phyloP scores from a whole-genome alignment of 1,284 basidiomycete genomes.

The Ceratobasidium papillatum region DNA sequence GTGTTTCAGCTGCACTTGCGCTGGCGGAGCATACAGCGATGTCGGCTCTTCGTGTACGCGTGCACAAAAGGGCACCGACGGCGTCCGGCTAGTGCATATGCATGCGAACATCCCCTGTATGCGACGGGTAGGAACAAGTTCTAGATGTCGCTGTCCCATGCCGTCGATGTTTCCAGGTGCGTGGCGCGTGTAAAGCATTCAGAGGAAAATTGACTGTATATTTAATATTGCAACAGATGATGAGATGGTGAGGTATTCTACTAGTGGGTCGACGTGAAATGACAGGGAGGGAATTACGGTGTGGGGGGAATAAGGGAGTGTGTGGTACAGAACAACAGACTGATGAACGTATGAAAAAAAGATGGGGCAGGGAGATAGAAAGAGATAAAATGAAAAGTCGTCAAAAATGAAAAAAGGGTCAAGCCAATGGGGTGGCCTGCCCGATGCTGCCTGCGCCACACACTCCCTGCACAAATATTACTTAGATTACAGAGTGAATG shows the following conservation, averaged over 20 bases:
- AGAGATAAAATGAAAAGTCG: neutral
- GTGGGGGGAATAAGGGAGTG: neutral
- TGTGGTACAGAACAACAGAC: constrained; percentile 25
- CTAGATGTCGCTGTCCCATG: neutral
- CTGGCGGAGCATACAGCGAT: constrained; percentile 9
- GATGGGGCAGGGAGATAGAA: neutral
- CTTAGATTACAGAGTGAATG: constrained; percentile 36
- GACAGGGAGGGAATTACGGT: constrained; percentile 38
- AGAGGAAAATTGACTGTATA: constrained; percentile 29
- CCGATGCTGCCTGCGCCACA: neutral
- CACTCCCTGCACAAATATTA: constrained; percentile 33
- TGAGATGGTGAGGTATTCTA: constrained; percentile 37
- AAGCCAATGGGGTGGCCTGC: constrained; percentile 16
- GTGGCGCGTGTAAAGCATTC: neutral
- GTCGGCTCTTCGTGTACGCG: neutral
- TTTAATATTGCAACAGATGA: constrained; percentile 41
- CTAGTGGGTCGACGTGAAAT: constrained; percentile 15
- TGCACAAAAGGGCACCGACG: constrained; percentile 2
- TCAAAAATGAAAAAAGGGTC: neutral
- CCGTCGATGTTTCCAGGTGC: neutral
- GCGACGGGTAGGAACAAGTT: neutral
- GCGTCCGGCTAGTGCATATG: neutral
- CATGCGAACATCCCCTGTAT: neutral
- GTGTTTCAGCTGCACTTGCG: constrained; percentile 11
- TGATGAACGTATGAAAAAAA: neutral